Base-by-base conservation (phyloP, 768 basidiomycete species). In the Goffeauzyma gilvescens region DNA sequence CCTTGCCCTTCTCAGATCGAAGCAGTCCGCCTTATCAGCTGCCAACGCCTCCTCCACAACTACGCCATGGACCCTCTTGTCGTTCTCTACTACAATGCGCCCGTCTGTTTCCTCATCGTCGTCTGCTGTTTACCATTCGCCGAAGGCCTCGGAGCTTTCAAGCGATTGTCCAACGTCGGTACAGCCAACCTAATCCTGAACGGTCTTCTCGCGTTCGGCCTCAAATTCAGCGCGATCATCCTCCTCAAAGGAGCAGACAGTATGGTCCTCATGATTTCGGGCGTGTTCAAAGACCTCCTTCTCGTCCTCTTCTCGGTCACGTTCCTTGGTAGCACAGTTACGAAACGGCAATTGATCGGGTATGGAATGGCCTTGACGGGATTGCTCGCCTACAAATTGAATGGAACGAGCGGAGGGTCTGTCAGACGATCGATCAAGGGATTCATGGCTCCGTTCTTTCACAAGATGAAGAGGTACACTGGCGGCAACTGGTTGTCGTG, bases 161-260 rank as follows among this genome's bases (percentile, higher is more conserved):
- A 41, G 15, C 28, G 45, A 12, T 14, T 51, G 12, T 17, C 28
- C 27, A 38, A 42, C 7, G 37, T 54, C 28, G 53, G 53, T 4
- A 25, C 38, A 6, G 42, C 45, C 14, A 41, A 48, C 7, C 41
- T 54, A 7, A 13, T 46, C 14, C n/a, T 46, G 2, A 54, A 48
- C 32, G 53, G 50, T 24, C 20, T 33, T 0, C 26, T 51, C 5
- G 48, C 50, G 15, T 52, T 54, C 32, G 39, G 41, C 12, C 37
- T 54, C 17, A 54, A 54, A 28, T 42, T 54, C 32, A 48, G 50
- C 14, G 44, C 40, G 3, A 45, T 52, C 3, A 46, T 52, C 35
- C 25, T 54, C 27, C 51, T 54, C 33, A 34, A 51, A 15, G 43
- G 45, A 14, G 47, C 48, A 9, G 53, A 50, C 7, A 44, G 44